A percentile compares a stretch with the other conserved stretches of the same genome.
Evolutionary conservation across 345 rosid genomes (phyloP).

Genomic region (Stellera chamaejasme): DNA sequence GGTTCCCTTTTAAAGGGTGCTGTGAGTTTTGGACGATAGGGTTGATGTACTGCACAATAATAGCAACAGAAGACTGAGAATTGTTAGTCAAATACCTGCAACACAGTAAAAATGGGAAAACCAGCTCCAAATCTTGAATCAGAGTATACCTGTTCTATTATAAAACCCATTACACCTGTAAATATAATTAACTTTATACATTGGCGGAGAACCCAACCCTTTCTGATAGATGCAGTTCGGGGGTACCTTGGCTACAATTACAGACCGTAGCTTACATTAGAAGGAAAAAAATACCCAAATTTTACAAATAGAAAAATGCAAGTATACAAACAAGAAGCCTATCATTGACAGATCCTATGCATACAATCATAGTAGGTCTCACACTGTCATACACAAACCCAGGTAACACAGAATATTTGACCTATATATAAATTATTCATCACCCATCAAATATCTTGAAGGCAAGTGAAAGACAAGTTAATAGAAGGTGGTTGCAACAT

Average conservation of each 20-base stretch:
- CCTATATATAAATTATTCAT: no score
- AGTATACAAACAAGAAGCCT: no score
- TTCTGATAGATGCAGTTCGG: conserved; percentile 56
- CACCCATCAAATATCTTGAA: no score
- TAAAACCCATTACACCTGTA: conserved; percentile 89
- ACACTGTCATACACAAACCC: no score
- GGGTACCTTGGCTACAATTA: conserved; percentile 67
- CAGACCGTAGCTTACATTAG: neutral
- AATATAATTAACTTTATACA: conserved; percentile 66
- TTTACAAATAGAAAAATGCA: no score
- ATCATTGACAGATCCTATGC: no score
- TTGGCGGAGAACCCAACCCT: conserved; percentile 85
- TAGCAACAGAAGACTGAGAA: conserved; percentile 17
- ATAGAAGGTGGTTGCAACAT: no score
- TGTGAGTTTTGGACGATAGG: conserved; percentile 92
- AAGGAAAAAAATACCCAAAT: no score
- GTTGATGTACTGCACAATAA: conserved; percentile 82
- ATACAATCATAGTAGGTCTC: no score
- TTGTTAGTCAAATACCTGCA: neutral
- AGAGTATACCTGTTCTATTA: conserved; percentile 75
- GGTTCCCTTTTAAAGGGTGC: conserved; percentile 88
- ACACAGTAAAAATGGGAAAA: conserved; percentile 8
- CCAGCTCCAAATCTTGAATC: conserved; percentile 5
- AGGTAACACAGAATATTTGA: no score
- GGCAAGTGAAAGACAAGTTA: no score